phyloP scores from a whole-genome alignment of 441 rosid genomes.

The Theobroma grandiflorum region DNA sequence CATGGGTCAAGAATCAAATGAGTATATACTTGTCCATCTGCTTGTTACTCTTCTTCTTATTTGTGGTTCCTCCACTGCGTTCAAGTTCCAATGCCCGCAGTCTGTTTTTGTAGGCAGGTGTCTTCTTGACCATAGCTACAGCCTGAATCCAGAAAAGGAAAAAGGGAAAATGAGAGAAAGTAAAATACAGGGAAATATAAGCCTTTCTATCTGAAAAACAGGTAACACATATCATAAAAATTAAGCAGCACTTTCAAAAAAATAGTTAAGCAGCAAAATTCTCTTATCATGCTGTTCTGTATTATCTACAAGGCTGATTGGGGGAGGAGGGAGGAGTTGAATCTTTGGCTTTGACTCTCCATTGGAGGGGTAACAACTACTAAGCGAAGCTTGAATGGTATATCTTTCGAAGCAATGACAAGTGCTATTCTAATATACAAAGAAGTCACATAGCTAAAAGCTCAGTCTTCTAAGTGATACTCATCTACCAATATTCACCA shows the following conservation, averaged over 20 bases:
- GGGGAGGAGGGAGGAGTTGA: too few species aligned
- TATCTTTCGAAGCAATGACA: neutral
- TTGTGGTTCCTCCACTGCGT: conserved; percentile 75
- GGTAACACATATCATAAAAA: neutral
- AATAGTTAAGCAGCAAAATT: neutral
- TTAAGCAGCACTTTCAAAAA: neutral
- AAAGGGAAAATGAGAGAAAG: neutral
- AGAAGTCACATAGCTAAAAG: conserved; percentile 9
- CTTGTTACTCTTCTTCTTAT: conserved; percentile 82
- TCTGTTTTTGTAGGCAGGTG: conserved; percentile 94
- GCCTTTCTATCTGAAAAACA: neutral
- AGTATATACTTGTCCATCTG: conserved; percentile 76
- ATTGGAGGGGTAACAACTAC: too few species aligned
- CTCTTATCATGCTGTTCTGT: neutral
- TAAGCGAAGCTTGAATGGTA: neutral
- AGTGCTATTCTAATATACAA: neutral
- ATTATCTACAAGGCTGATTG: too few species aligned
- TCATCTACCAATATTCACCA: conserved; percentile 12
- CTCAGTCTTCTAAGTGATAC: neutral
- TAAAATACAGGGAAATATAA: conserved; percentile 6
- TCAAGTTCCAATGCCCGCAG: conserved; percentile 86
- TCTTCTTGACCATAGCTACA: conserved; percentile 82
- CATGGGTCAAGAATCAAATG: conserved; percentile 5
- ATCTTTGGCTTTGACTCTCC: too few species aligned
- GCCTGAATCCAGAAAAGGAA: conserved; percentile 56